Conservation (phyloP, 148 eudicot genomes). For the Nepenthes mirabilis region DNA sequence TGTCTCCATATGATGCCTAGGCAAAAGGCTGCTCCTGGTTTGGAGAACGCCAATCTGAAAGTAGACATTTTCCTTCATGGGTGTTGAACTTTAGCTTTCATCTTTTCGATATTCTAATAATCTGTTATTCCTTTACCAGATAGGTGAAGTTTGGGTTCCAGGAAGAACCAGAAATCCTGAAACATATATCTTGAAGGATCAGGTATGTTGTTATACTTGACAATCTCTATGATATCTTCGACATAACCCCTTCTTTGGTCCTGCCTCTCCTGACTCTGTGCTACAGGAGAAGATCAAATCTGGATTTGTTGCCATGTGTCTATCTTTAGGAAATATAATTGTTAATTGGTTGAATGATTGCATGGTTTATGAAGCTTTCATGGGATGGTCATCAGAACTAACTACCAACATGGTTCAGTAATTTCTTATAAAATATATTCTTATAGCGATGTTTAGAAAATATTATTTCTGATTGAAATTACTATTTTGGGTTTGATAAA, state of each 20-base stretch:
- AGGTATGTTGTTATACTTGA: slow-evolving; percentile 29
- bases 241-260: neutral
- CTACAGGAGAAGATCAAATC: no score
- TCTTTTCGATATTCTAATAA: neutral
- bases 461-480: no score
- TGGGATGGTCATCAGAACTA: no score
- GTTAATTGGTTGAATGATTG: neutral
- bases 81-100: neutral
- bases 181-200: slow-evolving; percentile 67
- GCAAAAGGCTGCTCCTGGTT: slow-evolving; percentile 46
- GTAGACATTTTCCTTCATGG: slow-evolving; percentile 4
- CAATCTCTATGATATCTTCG: neutral
- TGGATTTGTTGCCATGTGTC: no score
- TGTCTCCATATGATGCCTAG: slow-evolving; percentile 97
- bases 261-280: neutral
- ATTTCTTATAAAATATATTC: no score
- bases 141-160: slow-evolving; percentile 57
- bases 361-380: no score
- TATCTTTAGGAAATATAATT: neutral
- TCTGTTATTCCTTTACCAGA: slow-evolving; percentile 22
- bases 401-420: no score
- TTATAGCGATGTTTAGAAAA: no score
- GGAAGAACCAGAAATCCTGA: slow-evolving; percentile 82
- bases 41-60: slow-evolving; percentile 41
- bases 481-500: no score